phyloP scores from a whole-genome alignment of 306 rosid genomes.

The Astragalus membranaceus region DNA sequence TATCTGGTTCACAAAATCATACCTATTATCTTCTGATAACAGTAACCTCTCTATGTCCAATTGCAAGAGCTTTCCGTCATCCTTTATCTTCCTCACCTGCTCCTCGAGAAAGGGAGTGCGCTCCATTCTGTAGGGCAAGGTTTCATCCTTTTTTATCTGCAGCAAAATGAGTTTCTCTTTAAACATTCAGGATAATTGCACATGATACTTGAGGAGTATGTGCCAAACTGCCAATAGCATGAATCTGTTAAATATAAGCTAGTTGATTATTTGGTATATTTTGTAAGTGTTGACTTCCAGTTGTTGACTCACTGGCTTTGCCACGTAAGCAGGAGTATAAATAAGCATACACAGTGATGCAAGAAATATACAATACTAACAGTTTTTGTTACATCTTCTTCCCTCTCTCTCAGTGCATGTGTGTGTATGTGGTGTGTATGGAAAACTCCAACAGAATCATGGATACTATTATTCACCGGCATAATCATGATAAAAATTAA shows the following conservation, averaged over 20 bases:
- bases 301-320: too few species aligned
- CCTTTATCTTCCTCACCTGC: constrained; percentile 71
- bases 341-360: too few species aligned
- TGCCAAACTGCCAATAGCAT: background rate
- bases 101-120: constrained; percentile 89
- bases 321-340: too few species aligned
- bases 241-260: too few species aligned
- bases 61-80: constrained; percentile 58
- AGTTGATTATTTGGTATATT: too few species aligned
- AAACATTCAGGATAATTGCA: constrained; percentile 4
- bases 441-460: too few species aligned
- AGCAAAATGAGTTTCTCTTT: constrained; percentile 14
- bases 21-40: constrained; percentile 73
- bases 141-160: constrained; percentile 64
- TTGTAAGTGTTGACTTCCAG: too few species aligned
- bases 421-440: too few species aligned
- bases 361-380: too few species aligned
- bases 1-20: constrained; percentile 80
- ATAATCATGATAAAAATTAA: background rate
- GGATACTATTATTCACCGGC: constrained; percentile 1
- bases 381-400: too few species aligned
- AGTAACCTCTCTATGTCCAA: constrained; percentile 68
- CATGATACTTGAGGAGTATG: background rate
- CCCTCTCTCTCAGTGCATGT: too few species aligned
- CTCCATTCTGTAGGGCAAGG: constrained; percentile 46